phyloP scores from a whole-genome alignment of 345 rosid genomes.

The Linum usitatissimum region DNA sequence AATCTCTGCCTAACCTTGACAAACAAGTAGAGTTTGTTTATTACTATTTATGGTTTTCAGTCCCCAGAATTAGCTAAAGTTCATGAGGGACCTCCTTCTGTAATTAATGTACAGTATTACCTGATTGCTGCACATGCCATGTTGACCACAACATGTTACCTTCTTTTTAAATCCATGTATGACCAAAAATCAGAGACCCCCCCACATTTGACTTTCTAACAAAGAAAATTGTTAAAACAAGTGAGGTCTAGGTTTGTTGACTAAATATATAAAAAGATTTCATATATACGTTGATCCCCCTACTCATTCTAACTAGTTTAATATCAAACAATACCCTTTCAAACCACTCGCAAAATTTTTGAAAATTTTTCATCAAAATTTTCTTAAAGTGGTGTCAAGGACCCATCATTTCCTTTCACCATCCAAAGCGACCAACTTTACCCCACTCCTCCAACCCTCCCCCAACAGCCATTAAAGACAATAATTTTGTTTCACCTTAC shows the following conservation, averaged over 20 bases:
- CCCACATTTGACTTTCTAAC: constrained; percentile 34
- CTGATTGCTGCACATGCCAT: constrained; percentile 44
- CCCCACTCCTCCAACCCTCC: constrained; percentile 27
- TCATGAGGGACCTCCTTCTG: constrained; percentile 11
- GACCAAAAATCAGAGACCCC: constrained; percentile 26
- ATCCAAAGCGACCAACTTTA: constrained; percentile 21
- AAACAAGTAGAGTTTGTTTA: too few relatives aligned
- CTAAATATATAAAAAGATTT: constrained; percentile 23
- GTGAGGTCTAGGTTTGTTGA: constrained; percentile 37
- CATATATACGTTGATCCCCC: constrained; percentile 8
- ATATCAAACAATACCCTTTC: not conserved
- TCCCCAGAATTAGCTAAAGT: not conserved
- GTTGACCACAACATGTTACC: constrained; percentile 66
- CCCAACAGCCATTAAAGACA: constrained; percentile 30
- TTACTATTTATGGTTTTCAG: not conserved
- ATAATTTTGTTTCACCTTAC: constrained; percentile 8
- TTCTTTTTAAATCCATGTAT: constrained; percentile 42
- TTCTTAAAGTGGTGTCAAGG: constrained; percentile 15
- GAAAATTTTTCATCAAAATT: too few relatives aligned
- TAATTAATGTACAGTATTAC: not conserved
- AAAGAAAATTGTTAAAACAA: constrained; percentile 16
- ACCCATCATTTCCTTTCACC: constrained; percentile 33
- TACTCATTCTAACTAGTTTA: not conserved
- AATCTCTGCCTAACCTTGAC: too few relatives aligned
- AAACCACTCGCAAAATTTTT: not conserved